phyloP scores from a whole-genome alignment of 2,329 filamentous ascomycete species.

The Ceratocystis huliohia region DNA sequence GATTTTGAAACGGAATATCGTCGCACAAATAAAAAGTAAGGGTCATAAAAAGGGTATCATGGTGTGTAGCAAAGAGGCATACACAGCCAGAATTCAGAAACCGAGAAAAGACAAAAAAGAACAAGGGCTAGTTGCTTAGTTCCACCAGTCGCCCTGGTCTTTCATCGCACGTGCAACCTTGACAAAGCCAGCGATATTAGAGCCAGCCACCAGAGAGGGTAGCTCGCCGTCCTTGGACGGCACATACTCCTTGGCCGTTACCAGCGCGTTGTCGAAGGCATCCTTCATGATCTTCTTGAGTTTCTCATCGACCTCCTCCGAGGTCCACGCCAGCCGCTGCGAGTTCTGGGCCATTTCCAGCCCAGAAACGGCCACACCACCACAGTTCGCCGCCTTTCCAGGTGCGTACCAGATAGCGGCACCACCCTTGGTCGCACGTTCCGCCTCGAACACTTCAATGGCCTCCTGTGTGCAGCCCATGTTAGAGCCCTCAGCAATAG shows the following conservation, averaged over 20 bases:
- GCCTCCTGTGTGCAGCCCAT: constrained; percentile 97
- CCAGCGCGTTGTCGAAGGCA: constrained; percentile 78
- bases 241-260: constrained; percentile 83
- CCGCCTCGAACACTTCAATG: constrained; percentile 80
- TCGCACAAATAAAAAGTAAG: no score
- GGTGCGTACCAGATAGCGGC: constrained; percentile 86
- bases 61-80: not conserved
- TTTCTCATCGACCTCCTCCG: constrained; percentile 80
- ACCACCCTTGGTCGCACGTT: constrained; percentile 55
- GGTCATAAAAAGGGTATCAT: constrained; percentile 10
- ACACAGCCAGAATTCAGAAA: not conserved
- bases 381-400: constrained; percentile 93
- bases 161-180: constrained; percentile 93
- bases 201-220: constrained; percentile 80
- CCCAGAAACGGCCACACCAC: constrained; percentile 92
- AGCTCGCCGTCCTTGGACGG: constrained; percentile 66
- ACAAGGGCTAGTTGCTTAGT: constrained; percentile 18
- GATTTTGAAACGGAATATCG: no score
- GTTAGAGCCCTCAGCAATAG: constrained; percentile 94
- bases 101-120: not conserved
- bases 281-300: constrained; percentile 91
- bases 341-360: constrained; percentile 99
- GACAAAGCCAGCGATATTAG: constrained; percentile 94
- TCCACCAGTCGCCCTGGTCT: constrained; percentile 92
- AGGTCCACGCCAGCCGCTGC: constrained; percentile 68